These are phyloP conservation scores for Xylariaceae sp. DNA, from an alignment of 2,329 filamentous ascomycete genomes.

Conservation along the genomic window DNA sequence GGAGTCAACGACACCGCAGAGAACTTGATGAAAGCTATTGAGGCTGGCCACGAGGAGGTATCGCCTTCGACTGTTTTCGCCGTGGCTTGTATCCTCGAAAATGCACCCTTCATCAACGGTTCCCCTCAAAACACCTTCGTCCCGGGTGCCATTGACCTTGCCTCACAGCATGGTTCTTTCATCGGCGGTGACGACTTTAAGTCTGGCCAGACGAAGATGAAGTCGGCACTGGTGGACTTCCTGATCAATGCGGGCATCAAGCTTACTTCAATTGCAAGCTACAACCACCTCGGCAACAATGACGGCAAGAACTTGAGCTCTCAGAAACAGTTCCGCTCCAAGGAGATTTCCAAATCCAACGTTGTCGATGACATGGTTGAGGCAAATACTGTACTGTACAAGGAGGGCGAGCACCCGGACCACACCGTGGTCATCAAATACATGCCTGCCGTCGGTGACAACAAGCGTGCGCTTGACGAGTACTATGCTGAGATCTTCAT, in stretches of 20 bases:
- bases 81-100: slow-evolving; percentile 90
- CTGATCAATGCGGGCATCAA: slow-evolving; percentile 98
- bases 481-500: slow-evolving; percentile 99
- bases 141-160: slow-evolving; percentile 87
- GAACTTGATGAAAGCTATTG: slow-evolving; percentile 88
- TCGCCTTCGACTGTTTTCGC: slow-evolving; percentile 95
- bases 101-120: slow-evolving; percentile 95
- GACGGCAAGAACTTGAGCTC: slow-evolving; percentile 98
- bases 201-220: slow-evolving; percentile 99
- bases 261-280: slow-evolving; percentile 96
- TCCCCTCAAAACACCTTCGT: slow-evolving; percentile 99
- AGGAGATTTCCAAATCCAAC: slow-evolving; percentile 99
- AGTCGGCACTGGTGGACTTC: slow-evolving; percentile 98
- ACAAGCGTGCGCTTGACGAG: slow-evolving; percentile 98
- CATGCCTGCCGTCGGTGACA: slow-evolving; percentile 98
- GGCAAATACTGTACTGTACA: slow-evolving; percentile 90
- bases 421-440: slow-evolving; percentile 99
- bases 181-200: slow-evolving; percentile 99
- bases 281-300: slow-evolving; percentile 99
- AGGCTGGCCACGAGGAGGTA: slow-evolving; percentile 87
- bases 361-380: slow-evolving; percentile 99
- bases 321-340: slow-evolving; percentile 97
- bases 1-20: slow-evolving; percentile 97
- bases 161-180: slow-evolving; percentile 85
- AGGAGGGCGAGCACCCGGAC: slow-evolving; percentile 91